Conservation (phyloP, 139 green algal genomes). For the Chloropicon primus region DNA sequence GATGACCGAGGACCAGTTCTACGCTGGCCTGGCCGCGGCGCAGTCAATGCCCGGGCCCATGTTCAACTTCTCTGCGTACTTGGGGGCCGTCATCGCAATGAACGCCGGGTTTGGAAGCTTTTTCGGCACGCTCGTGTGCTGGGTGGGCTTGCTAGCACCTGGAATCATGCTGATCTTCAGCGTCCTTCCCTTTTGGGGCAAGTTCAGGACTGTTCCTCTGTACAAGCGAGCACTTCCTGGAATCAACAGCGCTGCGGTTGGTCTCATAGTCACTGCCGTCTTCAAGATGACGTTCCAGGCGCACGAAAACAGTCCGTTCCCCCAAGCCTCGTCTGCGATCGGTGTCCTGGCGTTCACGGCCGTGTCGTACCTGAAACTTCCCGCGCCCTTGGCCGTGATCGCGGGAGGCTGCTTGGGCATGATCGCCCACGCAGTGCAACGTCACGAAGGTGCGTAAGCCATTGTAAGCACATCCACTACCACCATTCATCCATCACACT, state of each 20-base stretch:
- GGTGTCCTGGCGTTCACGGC: constrained; percentile 47
- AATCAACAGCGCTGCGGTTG: constrained; percentile 69
- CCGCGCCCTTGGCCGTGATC: constrained; percentile 55
- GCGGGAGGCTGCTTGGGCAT: constrained; percentile 51
- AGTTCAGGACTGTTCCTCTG: constrained; percentile 32
- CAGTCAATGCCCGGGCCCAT: constrained; percentile 83
- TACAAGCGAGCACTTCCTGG: constrained; percentile 38
- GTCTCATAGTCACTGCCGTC: constrained; percentile 72
- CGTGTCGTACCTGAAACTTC: constrained; percentile 43
- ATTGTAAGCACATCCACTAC: no score
- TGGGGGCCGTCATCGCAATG: constrained; percentile 71
- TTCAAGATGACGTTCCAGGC: constrained; percentile 62
- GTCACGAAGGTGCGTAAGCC: background rate
- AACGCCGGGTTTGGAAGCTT: constrained; percentile 35
- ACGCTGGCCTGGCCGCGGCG: constrained; percentile 48
- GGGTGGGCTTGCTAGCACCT: constrained; percentile 77
- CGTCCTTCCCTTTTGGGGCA: constrained; percentile 80
- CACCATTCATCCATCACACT: no score
- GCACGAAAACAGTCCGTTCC: constrained; percentile 33
- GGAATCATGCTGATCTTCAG: constrained; percentile 86
- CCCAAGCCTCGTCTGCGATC: constrained; percentile 47
- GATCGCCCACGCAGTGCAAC: constrained; percentile 33
- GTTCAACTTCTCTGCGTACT: constrained; percentile 91
- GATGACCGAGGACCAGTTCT: constrained; percentile 75
- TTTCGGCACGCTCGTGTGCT: constrained; percentile 50